phyloP scores from a whole-genome alignment of 2,329 filamentous ascomycete genomes.

The Colletotrichum gigasporum region DNA sequence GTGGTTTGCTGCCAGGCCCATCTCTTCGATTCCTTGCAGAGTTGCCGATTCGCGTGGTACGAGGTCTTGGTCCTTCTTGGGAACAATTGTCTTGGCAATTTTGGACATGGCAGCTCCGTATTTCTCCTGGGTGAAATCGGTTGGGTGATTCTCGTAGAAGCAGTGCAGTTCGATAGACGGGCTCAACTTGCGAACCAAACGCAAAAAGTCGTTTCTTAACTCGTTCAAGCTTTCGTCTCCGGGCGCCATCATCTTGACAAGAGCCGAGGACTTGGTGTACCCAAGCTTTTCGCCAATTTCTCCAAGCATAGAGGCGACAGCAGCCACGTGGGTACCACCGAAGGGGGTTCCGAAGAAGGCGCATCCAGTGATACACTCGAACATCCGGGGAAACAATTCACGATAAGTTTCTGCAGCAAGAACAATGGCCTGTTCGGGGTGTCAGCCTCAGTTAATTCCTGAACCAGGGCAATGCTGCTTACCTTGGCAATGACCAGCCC shows the following conservation, averaged over 20 bases:
- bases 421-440: slow-evolving; percentile 1
- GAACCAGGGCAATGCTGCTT: slow-evolving; percentile 23
- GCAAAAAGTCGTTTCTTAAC: slow-evolving; percentile 49
- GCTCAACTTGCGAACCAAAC: slow-evolving; percentile 43
- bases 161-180: slow-evolving; percentile 48
- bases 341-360: slow-evolving; percentile 54
- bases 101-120: slow-evolving; percentile 42
- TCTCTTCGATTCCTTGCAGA: slow-evolving; percentile 44
- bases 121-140: slow-evolving; percentile 40
- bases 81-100: slow-evolving; percentile 42
- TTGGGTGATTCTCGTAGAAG: slow-evolving; percentile 51
- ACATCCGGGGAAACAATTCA: slow-evolving; percentile 48
- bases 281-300: slow-evolving; percentile 44
- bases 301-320: slow-evolving; percentile 48
- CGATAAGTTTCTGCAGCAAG: slow-evolving; percentile 44
- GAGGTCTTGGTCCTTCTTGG: slow-evolving; percentile 47
- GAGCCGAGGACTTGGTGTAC: slow-evolving; percentile 43
- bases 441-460: not conserved
- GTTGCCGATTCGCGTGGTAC: slow-evolving; percentile 51
- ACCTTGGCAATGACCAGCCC: slow-evolving; percentile 54
- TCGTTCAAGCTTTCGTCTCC: slow-evolving; percentile 48
- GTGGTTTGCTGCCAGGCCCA: slow-evolving; percentile 48
- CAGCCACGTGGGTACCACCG: slow-evolving; percentile 46
- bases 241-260: slow-evolving; percentile 51
- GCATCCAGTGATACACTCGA: slow-evolving; percentile 49